A percentile compares a stretch with the other conserved stretches of the same genome.
phyloP scores from a whole-genome alignment of 2,329 filamentous ascomycete genomes.

The Verticillium nonalfalfae region DNA sequence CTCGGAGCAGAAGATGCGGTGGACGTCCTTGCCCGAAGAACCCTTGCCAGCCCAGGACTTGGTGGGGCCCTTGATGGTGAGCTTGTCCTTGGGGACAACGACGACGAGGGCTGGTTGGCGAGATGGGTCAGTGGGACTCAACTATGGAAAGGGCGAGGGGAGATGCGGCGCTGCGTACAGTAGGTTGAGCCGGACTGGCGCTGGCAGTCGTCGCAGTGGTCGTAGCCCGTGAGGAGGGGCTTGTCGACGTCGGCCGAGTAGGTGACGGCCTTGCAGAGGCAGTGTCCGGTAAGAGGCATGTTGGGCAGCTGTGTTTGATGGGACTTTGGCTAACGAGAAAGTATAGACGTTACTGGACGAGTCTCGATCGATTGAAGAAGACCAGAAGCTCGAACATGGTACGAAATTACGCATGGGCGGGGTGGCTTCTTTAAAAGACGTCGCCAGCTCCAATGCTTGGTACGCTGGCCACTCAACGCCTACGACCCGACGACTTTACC shows the following conservation, averaged over 20 bases:
- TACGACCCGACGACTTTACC: not conserved
- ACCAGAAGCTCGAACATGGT: not conserved
- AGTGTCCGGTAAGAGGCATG: conserved; percentile 64
- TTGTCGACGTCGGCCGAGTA: conserved; percentile 53
- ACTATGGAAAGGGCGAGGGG: not conserved
- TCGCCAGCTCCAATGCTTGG: not conserved
- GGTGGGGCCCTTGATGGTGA: conserved; percentile 55
- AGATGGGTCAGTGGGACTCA: not conserved
- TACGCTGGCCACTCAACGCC: not conserved
- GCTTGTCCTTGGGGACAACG: conserved; percentile 60
- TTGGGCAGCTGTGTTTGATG: conserved; percentile 18
- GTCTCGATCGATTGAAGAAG: not conserved
- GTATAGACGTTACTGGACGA: not conserved
- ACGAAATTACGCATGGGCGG: not conserved
- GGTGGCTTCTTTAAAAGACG: not conserved
- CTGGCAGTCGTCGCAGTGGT: conserved; percentile 70
- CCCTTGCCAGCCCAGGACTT: conserved; percentile 59
- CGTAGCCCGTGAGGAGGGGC: conserved; percentile 54
- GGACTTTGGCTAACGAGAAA: not conserved
- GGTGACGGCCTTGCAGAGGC: conserved; percentile 65
- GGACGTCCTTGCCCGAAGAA: conserved; percentile 55
- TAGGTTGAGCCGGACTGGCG: conserved; percentile 64
- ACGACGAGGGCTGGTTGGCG: conserved; percentile 51
- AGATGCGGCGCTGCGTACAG: conserved; percentile 36
- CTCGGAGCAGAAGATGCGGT: conserved; percentile 64